A percentile compares a stretch with the other conserved stretches of the same genome.
Conservation (phyloP, 2,329 filamentous ascomycete species). For the Ophiocordyceps robertsii region DNA sequence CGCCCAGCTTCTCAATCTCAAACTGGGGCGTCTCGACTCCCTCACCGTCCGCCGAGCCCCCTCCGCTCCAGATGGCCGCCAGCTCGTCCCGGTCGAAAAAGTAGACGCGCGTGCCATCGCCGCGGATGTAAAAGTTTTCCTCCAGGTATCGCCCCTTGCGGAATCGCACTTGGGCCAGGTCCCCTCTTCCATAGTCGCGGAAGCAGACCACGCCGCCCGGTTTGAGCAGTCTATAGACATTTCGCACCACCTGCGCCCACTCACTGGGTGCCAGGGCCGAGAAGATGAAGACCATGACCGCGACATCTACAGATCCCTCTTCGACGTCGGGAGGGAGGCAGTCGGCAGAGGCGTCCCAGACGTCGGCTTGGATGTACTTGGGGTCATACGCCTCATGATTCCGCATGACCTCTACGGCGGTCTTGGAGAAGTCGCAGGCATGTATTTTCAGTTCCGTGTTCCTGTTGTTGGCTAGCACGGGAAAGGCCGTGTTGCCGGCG, state of each 20-base stretch:
- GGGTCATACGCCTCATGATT: conserved; percentile 62
- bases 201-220: conserved; percentile 90
- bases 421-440: conserved; percentile 93
- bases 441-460: conserved; percentile 75
- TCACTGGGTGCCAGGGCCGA: conserved; percentile 76
- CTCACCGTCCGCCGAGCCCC: conserved; percentile 10
- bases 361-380: conserved; percentile 68
- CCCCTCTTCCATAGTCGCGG: conserved; percentile 90
- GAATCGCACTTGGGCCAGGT: conserved; percentile 92
- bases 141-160: conserved; percentile 89
- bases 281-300: conserved; percentile 95
- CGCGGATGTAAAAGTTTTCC: conserved; percentile 94
- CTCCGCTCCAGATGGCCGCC: conserved; percentile 59
- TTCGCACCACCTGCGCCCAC: conserved; percentile 71
- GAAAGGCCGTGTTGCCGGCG: conserved; percentile 93
- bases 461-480: conserved; percentile 69
- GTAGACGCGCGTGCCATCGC: conserved; percentile 91
- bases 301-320: conserved; percentile 76
- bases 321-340: conserved; percentile 62
- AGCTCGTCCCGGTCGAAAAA: conserved; percentile 90
- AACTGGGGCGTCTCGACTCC: conserved; percentile 31
- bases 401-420: conserved; percentile 86
- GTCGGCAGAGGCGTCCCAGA: conserved; percentile 77
- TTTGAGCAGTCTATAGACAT: conserved; percentile 73
- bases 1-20: conserved; percentile 62